A percentile compares a stretch with the other conserved stretches of the same genome.
phyloP scores from a whole-genome alignment of 148 eudicot genomes.

The Bassia scoparia region DNA sequence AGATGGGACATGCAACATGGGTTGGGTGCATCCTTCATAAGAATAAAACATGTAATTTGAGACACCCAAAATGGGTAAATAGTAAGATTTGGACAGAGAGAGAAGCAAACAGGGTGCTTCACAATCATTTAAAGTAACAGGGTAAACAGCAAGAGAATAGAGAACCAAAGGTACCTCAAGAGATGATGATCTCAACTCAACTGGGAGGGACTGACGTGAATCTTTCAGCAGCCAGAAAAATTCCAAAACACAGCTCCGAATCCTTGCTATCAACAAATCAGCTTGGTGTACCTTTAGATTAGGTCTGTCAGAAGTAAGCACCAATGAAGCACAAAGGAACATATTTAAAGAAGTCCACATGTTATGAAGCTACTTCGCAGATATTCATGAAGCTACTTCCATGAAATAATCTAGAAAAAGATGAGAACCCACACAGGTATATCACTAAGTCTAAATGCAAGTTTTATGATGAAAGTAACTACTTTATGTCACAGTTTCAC shows the following conservation, averaged over 20 bases:
- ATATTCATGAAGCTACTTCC: no score
- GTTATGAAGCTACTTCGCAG: neutral
- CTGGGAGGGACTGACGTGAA: slow-evolving; percentile 44
- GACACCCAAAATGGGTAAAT: neutral
- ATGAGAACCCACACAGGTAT: neutral
- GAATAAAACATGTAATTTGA: neutral
- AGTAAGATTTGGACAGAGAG: neutral
- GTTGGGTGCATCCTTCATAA: no score
- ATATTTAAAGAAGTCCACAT: neutral
- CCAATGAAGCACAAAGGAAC: neutral
- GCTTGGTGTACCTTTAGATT: slow-evolving; percentile 65
- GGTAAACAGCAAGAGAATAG: slow-evolving; percentile 12
- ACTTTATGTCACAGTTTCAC: no score
- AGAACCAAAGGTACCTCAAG: slow-evolving; percentile 54
- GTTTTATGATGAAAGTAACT: no score
- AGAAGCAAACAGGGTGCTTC: neutral
- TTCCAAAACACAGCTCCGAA: slow-evolving; percentile 44
- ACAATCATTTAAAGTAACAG: neutral
- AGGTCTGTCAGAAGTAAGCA: slow-evolving; percentile 25
- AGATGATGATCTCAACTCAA: slow-evolving; percentile 54
- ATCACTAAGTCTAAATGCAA: slow-evolving; percentile 1
- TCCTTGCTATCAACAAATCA: slow-evolving; percentile 54
- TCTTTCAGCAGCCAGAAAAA: slow-evolving; percentile 62
- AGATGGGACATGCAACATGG: no score
- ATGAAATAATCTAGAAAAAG: no score